Evolutionary conservation across 139 green algal species (phyloP), one percentile per base, ranked within the genome.

Genomic region (Chlamydomonas sphaeroides): DNA sequence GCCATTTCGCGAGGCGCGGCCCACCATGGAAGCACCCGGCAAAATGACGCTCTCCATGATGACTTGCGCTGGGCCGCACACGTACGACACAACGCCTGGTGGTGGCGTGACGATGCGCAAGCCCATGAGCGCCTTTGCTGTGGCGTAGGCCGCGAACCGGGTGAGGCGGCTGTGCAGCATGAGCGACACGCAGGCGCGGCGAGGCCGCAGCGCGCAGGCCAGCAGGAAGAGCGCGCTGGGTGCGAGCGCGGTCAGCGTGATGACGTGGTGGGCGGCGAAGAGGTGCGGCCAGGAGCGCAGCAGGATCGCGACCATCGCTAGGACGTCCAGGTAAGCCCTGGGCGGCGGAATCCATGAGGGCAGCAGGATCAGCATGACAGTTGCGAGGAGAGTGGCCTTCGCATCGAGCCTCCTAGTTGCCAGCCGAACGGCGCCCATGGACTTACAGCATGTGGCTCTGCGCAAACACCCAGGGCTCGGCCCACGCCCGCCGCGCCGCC

Each of bases 401-500:
- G n/a, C n/a, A n/a, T n/a, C n/a, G n/a, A n/a, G n/a, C n/a, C n/a
- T n/a, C n/a, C n/a, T n/a, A n/a, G n/a, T n/a, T n/a, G n/a, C n/a
- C n/a, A n/a, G n/a, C n/a, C n/a, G n/a, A n/a, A n/a, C n/a, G n/a
- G n/a, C n/a, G n/a, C n/a, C n/a, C n/a, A n/a, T n/a, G n/a, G n/a
- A 72, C 75, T 65, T 32, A 82, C 75, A 82, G n/a, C 32, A 72
- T 21, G 0, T 21, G 62, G 18, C 21, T 35, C 11, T 62, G 62
- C 0, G 39, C n/a, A 4, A 53, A 18, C 30, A 65, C 33, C 75
- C 61, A 82, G 0, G 75, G 33, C 6, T 30, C 61, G 1, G 42
- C 25, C 25, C 33, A 82, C 25, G 30, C 32, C 42, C 18, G 0
- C 25, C 53, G 73, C 17, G 61, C 75, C 5, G n/a, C 41, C 20